Conservation (phyloP, 306 rosid genomes). For the Hylodesmum podocarpum region DNA sequence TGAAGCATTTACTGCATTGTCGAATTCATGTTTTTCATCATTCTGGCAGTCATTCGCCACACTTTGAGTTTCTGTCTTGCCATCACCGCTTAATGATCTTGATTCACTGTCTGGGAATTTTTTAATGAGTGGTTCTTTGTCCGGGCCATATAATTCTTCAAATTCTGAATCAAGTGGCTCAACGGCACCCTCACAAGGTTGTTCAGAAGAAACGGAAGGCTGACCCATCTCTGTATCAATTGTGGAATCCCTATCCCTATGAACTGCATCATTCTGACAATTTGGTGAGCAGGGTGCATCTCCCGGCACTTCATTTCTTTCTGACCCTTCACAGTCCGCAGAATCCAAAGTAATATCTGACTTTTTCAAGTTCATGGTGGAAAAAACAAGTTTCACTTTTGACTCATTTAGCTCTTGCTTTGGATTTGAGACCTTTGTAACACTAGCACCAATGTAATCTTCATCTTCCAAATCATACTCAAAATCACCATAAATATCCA, state of each 20-base stretch:
- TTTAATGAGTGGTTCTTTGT: conserved; percentile 54
- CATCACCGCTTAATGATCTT: conserved; percentile 32
- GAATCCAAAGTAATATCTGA: conserved; percentile 38
- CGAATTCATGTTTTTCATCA: conserved; percentile 30
- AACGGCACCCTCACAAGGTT: conserved; percentile 48
- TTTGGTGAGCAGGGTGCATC: conserved; percentile 43
- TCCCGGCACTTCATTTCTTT: conserved; percentile 39
- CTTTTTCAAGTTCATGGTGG: conserved; percentile 58
- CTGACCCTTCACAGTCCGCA: conserved; percentile 37
- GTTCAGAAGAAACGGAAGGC: conserved; percentile 56
- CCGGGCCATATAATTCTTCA: conserved; percentile 90
- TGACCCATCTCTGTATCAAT: conserved; percentile 42
- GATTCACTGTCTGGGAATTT: conserved; percentile 46
- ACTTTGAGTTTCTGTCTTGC: conserved; percentile 33
- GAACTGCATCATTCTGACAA: conserved; percentile 34
- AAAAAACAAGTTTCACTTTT: conserved; percentile 84
- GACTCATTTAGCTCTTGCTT: conserved; percentile 61
- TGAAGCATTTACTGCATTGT: conserved; percentile 39
- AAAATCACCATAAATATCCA: conserved; percentile 96
- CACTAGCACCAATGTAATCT: conserved; percentile 74
- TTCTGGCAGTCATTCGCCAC: conserved; percentile 32
- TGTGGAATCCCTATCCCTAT: conserved; percentile 21
- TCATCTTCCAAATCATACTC: conserved; percentile 92
- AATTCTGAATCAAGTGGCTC: conserved; percentile 74
- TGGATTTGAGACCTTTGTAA: conserved; percentile 45